phyloP scores from a whole-genome alignment of 257 asterid genomes.

The Solanum corneliomulleri region DNA sequence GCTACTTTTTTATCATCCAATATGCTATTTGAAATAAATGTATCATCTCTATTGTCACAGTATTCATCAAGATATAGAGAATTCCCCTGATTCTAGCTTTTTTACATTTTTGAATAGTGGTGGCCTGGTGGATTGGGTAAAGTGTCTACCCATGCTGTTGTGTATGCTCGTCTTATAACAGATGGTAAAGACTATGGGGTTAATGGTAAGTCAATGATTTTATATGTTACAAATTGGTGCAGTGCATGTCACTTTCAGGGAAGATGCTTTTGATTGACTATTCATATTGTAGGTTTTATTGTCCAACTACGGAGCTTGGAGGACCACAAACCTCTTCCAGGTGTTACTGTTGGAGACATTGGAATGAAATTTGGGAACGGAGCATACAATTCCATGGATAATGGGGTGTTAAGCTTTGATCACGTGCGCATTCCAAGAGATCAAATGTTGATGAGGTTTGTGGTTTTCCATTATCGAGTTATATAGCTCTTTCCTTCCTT shows the following conservation, averaged over 20 bases:
- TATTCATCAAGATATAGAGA: background rate
- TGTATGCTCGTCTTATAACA: slow-evolving; percentile 78
- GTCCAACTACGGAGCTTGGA: slow-evolving; percentile 90
- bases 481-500: background rate
- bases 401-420: slow-evolving; percentile 84
- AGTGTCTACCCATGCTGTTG: slow-evolving; percentile 85
- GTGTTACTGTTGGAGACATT: slow-evolving; percentile 86
- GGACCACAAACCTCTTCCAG: slow-evolving; percentile 82
- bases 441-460: slow-evolving; percentile 95
- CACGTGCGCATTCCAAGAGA: slow-evolving; percentile 86
- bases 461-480: background rate
- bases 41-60: background rate
- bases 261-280: background rate
- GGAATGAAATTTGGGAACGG: slow-evolving; percentile 99
- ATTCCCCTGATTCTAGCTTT: slow-evolving; percentile 3
- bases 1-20: background rate
- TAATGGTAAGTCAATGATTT: slow-evolving; percentile 45
- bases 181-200: slow-evolving; percentile 82
- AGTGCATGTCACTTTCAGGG: background rate
- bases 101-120: slow-evolving; percentile 42
- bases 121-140: slow-evolving; percentile 99
- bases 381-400: slow-evolving; percentile 96
- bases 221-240: background rate
- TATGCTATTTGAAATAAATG: background rate
- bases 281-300: slow-evolving; percentile 52